Evolutionary conservation across 148 eudicot genomes (phyloP).

Genomic region (Chenopodium album): DNA sequence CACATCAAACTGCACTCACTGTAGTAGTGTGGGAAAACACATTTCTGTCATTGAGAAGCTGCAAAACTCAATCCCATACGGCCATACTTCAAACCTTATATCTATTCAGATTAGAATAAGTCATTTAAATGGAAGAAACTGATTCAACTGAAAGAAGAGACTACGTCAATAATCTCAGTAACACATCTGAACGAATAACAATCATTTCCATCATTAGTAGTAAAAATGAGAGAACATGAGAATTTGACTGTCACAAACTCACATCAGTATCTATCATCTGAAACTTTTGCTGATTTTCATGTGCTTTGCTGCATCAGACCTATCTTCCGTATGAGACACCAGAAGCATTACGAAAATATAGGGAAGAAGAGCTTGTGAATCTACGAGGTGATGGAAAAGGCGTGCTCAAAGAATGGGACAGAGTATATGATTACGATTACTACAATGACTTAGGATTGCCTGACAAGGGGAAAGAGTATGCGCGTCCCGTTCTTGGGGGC

Average conservation of each 20-base stretch:
- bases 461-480: constrained; percentile 56
- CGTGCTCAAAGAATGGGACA: constrained; percentile 76
- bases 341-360: constrained; percentile 50
- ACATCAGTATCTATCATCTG: too few relatives aligned
- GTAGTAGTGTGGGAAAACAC: neutral
- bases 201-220: too few relatives aligned
- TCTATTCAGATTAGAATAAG: too few relatives aligned
- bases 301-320: constrained; percentile 40
- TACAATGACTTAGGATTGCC: constrained; percentile 85
- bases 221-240: neutral
- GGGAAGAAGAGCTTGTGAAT: constrained; percentile 70
- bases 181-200: too few relatives aligned
- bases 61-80: too few relatives aligned
- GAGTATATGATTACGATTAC: constrained; percentile 79
- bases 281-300: neutral
- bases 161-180: too few relatives aligned
- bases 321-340: constrained; percentile 76
- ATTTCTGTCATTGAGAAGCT: neutral
- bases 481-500: constrained; percentile 84
- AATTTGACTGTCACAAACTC: neutral
- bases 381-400: constrained; percentile 77
- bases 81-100: too few relatives aligned
- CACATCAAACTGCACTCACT: neutral
- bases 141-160: too few relatives aligned
- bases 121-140: too few relatives aligned